Evolutionary conservation across 2,329 filamentous ascomycete genomes (phyloP), one percentile per base, ranked within the genome.

Genomic region (Claviceps paspali): DNA sequence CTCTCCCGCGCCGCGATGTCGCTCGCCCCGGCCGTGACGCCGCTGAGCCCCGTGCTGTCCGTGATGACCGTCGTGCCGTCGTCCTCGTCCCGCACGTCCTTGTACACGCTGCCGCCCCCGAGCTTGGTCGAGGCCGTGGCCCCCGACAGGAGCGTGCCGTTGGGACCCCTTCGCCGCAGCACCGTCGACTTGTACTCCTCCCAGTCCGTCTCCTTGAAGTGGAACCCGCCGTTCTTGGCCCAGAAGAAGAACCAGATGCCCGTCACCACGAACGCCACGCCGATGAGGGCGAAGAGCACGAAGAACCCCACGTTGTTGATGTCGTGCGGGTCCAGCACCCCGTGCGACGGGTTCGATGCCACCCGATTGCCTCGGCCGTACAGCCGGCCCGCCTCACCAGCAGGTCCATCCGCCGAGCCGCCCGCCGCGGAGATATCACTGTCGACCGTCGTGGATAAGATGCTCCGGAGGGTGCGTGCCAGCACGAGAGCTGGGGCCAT

Each of bases 231-330:
- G 49, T 96, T 94, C 62, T 82, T 88, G 40, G 88, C 88, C 82
- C 84, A 92, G 70, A 93, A 93, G 71, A 98, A 96, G 70, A 98
- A 95, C 87, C 91, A 98, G 52, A 96, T 85, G 18, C 70, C 73
- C 0, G 67, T 72, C 3, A 82, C 41, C 18, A 91, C 81, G 53
- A 96, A 81, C 23, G 63, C 74, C 1, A 77, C 76, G 24, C 83
- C 85, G 36, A 96, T 75, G 14, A 95, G 57, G 9, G 82, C 88
- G 54, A 96, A 94, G 1, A 96, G 65, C 1, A 80, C 79, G 53
- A 96, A 82, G 49, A 94, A 76, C 41, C 76, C 82, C 15, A 68
- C 71, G 52, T 79, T 79, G 60, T 70, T 75, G 57, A 77, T 73
- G 40, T 68, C 49, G 28, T 65, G 56, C 2, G 72, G 70, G 41